Percentiles rank a stretch among this genome's conserved stretches.
Evolutionary conservation across 805 yeast genomes (phyloP).

Genomic region (Wickerhamiella nectarea): DNA sequence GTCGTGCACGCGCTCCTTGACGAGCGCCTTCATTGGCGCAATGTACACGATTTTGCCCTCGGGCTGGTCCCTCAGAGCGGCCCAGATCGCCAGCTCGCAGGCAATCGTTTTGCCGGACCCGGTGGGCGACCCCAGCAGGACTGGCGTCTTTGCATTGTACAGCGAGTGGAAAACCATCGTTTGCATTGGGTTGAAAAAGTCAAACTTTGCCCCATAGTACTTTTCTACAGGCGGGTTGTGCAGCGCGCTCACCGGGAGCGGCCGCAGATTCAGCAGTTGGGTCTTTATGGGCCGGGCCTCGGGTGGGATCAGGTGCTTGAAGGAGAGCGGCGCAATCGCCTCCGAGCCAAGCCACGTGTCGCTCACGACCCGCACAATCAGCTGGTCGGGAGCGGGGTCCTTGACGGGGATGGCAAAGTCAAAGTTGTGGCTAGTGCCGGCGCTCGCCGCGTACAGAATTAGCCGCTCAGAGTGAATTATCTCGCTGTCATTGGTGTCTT

Average conservation of each 20-base stretch:
- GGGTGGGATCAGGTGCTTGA: slow-evolving; percentile 82
- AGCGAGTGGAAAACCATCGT: slow-evolving; percentile 89
- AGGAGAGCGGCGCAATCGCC: slow-evolving; percentile 59
- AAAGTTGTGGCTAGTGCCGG: slow-evolving; percentile 47
- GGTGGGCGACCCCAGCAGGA: slow-evolving; percentile 93
- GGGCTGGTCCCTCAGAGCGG: slow-evolving; percentile 75
- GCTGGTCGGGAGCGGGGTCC: slow-evolving; percentile 83
- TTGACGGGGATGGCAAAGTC: slow-evolving; percentile 87
- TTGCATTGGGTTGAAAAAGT: slow-evolving; percentile 95
- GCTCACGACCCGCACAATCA: slow-evolving; percentile 63
- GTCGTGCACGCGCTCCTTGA: slow-evolving; percentile 70
- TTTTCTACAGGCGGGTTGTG: slow-evolving; percentile 52
- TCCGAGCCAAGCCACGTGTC: slow-evolving; percentile 89
- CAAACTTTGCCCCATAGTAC: slow-evolving; percentile 55
- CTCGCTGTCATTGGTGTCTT: slow-evolving; percentile 60
- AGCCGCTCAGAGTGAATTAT: slow-evolving; percentile 75
- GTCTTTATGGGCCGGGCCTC: slow-evolving; percentile 78
- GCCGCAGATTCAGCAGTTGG: slow-evolving; percentile 63
- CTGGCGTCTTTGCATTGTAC: slow-evolving; percentile 64
- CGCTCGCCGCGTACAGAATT: slow-evolving; percentile 46
- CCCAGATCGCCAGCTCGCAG: slow-evolving; percentile 95
- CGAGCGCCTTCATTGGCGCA: slow-evolving; percentile 84
- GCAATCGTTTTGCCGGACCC: slow-evolving; percentile 98
- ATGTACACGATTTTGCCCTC: slow-evolving; percentile 69
- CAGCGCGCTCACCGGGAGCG: slow-evolving; percentile 71